Conservation (phyloP, 2,329 filamentous ascomycete species). For the Knufia petricola region DNA sequence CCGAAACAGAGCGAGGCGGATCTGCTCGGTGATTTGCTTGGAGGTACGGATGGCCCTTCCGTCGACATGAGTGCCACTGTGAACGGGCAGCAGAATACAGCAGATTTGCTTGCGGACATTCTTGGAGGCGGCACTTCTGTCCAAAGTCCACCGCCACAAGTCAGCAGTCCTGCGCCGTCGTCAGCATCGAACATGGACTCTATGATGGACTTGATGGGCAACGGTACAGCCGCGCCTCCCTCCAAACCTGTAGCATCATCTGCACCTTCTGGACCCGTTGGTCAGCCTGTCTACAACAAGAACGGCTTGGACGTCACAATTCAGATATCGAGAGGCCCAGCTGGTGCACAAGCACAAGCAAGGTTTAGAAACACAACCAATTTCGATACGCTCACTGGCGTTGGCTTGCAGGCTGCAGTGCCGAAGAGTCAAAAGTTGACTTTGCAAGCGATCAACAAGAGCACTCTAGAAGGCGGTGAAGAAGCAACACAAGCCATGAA, state of each 20-base stretch:
- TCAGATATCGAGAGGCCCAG: slow-evolving; percentile 68
- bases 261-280: slow-evolving; percentile 32
- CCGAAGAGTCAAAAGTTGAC: slow-evolving; percentile 94
- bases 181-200: slow-evolving; percentile 51
- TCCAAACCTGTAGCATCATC: slow-evolving; percentile 43
- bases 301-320: slow-evolving; percentile 76
- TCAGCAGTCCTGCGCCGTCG: slow-evolving; percentile 44
- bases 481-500: slow-evolving; percentile 89
- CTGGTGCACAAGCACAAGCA: slow-evolving; percentile 63
- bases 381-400: slow-evolving; percentile 56
- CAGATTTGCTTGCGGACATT: slow-evolving; percentile 85
- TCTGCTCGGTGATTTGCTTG: slow-evolving; percentile 86
- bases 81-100: slow-evolving; percentile 58
- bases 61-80: slow-evolving; percentile 44
- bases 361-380: slow-evolving; percentile 70
- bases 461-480: slow-evolving; percentile 63
- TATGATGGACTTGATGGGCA: slow-evolving; percentile 84
- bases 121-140: slow-evolving; percentile 61
- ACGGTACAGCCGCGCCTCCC: slow-evolving; percentile 30
- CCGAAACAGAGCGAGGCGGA: slow-evolving; percentile 79
- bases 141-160: slow-evolving; percentile 44
- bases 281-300: slow-evolving; percentile 69
- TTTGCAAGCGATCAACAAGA: slow-evolving; percentile 75
- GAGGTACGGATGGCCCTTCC: slow-evolving; percentile 58
- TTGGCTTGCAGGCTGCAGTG: slow-evolving; percentile 86